Base-by-base conservation (phyloP, 78 protist species). In the Isochrysis galbana region DNA sequence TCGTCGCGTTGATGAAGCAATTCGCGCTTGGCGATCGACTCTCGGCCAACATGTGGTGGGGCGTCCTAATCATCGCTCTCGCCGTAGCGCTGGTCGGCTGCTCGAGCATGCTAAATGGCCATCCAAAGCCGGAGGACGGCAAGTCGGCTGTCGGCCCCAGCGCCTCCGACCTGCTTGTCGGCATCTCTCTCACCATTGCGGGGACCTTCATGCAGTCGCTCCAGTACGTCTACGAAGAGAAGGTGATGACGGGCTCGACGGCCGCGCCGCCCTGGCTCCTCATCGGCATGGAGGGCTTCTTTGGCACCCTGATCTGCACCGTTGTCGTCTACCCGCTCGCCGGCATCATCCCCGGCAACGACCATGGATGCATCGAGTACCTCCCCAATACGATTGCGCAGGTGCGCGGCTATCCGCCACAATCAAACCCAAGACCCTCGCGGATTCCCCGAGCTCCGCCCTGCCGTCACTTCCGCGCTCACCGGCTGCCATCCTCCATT, bases 221-320 rank as follows among this genome's bases (percentile, higher is more conserved):
- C 11, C 90, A 86, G 90, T 86, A 86, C 45, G 90, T n/a, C 32
- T 86, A 38, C 32, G 90, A 86, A 45, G 90, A 86, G 90, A 86
- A 86, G 90, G 74, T 86, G 48, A 84, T 84, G 89, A 3, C 89
- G 44, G n/a, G n/a, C n/a, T 54, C 42, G 32, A 21, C 41, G 34
- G 7, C 42, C 42, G 70, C 74, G 29, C 90, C 90, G 67, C 90
- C 90, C 14, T 10, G 2, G 74, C 41, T 86, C n/a, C 47, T 86
- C 41, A 51, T 86, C 36, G 90, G 90, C 67, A 36, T 51, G 74
- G 90, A 86, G 54, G 90, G 90, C 74, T 19, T 51, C 41, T 22
- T 14, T 19, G 90, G 90, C 29, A 22, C 74, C 41, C 32, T 51
- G 22, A 17, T 86, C 47, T 46, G 39, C n/a, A 51, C 45, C 26